These are phyloP conservation scores for Citrullus mucosospermus DNA, from an alignment of 306 rosid genomes.

Conservation along the genomic window DNA sequence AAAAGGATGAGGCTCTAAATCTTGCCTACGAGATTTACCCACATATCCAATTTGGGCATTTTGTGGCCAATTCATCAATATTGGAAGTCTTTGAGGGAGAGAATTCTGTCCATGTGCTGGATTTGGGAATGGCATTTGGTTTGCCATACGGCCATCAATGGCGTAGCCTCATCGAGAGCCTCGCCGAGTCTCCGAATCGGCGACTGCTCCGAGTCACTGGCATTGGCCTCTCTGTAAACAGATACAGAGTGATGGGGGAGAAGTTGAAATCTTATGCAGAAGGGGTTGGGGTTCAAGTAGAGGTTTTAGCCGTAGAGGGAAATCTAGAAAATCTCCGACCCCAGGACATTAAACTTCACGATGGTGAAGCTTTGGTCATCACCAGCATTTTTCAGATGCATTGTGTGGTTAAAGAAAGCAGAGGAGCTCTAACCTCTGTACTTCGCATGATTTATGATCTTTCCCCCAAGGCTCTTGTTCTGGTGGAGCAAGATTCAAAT, in stretches of 20 bases:
- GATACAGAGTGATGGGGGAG: constrained; percentile 37
- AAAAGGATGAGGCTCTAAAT: constrained; percentile 56
- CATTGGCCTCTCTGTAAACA: constrained; percentile 38
- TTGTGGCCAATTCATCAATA: constrained; percentile 55
- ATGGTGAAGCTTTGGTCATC: constrained; percentile 55
- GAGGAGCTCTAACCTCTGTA: constrained; percentile 73
- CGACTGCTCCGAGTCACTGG: constrained; percentile 40
- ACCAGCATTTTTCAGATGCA: constrained; percentile 82
- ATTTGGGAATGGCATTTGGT: constrained; percentile 70
- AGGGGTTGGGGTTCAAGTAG: constrained; percentile 31
- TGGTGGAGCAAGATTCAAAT: constrained; percentile 79
- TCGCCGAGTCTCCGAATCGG: constrained; percentile 16
- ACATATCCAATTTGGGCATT: constrained; percentile 76
- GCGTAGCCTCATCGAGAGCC: constrained; percentile 44
- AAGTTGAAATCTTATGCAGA: constrained; percentile 42
- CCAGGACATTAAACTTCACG: constrained; percentile 32
- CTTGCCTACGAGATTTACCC: constrained; percentile 69
- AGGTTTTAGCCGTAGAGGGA: constrained; percentile 40
- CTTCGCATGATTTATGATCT: constrained; percentile 57
- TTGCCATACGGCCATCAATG: constrained; percentile 66
- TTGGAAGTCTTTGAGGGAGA: constrained; percentile 98
- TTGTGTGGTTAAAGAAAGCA: constrained; percentile 77
- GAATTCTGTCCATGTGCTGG: constrained; percentile 68
- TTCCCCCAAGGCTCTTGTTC: constrained; percentile 45
- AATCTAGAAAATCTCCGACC: constrained; percentile 40